Evolutionary conservation across 164 flowering plant species (phyloP).

Genomic region (grape (Vitis vinifera)): DNA sequence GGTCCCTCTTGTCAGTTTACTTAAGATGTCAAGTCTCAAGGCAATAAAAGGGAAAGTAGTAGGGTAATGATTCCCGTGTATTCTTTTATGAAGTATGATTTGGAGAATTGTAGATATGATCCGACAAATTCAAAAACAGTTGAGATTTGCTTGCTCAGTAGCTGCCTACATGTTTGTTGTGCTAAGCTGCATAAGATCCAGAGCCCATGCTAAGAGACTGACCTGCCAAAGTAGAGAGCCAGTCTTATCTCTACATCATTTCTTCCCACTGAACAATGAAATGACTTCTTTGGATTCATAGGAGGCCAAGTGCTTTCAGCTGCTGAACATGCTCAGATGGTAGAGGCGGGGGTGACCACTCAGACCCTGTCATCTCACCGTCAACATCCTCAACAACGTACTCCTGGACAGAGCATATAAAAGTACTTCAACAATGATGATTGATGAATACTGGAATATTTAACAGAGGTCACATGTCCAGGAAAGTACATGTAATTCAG

Average conservation of each 20-base stretch:
- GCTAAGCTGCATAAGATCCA: background rate
- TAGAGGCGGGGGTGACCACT: slow-evolving; percentile 89
- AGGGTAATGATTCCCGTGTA: too few species aligned
- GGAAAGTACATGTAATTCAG: too few species aligned
- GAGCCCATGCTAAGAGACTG: slow-evolving; percentile 2
- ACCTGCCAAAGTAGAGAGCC: slow-evolving; percentile 9
- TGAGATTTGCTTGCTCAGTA: too few species aligned
- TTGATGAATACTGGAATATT: background rate
- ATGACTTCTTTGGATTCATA: slow-evolving; percentile 30
- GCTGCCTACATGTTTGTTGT: too few species aligned
- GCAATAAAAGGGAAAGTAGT: too few species aligned
- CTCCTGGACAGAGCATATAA: slow-evolving; percentile 47
- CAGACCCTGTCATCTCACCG: slow-evolving; percentile 77
- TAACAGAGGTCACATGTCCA: too few species aligned
- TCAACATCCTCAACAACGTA: slow-evolving; percentile 99
- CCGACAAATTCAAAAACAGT: too few species aligned
- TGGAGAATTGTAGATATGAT: too few species aligned
- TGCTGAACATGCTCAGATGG: slow-evolving; percentile 93
- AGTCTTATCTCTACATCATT: slow-evolving; percentile 10
- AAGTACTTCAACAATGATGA: background rate
- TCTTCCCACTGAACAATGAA: slow-evolving; percentile 3
- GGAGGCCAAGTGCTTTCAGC: slow-evolving; percentile 86
- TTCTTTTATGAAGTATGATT: too few species aligned
- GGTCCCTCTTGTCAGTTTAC: too few species aligned
- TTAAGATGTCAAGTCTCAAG: too few species aligned